phyloP scores from a whole-genome alignment of 2,329 filamentous ascomycete genomes.

The Fusarium ramigenum region DNA sequence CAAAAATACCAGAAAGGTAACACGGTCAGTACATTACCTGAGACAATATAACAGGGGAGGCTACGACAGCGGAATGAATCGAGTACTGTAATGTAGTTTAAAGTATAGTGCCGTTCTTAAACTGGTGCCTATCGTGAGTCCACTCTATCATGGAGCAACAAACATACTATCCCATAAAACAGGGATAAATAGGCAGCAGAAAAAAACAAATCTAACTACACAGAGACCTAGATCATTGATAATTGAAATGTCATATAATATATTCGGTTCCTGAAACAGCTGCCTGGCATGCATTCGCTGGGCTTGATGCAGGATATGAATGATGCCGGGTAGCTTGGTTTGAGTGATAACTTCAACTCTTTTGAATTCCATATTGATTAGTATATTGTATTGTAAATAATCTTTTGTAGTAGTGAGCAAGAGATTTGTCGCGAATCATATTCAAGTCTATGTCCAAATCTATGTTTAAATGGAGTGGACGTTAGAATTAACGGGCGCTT shows the following conservation, averaged over 20 bases:
- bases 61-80: neutral
- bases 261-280: neutral
- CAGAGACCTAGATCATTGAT: neutral
- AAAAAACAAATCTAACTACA: neutral
- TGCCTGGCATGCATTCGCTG: neutral
- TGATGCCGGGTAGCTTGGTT: neutral
- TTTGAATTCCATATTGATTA: neutral
- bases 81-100: no score
- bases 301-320: neutral
- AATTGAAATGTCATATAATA: neutral
- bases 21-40: neutral
- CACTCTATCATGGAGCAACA: neutral
- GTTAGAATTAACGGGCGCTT: neutral
- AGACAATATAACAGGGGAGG: neutral
- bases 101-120: neutral
- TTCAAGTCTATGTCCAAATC: neutral
- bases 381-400: no score
- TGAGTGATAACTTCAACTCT: neutral
- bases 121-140: neutral
- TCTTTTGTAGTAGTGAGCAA: neutral
- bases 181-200: slow-evolving; percentile 11
- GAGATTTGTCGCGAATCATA: neutral
- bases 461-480: no score
- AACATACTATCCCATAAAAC: neutral
- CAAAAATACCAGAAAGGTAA: neutral